Evolutionary conservation across 495 filamentous ascomycete genomes (phyloP), one percentile per base, ranked within the genome.

Genomic region (Penicillium silybi): DNA sequence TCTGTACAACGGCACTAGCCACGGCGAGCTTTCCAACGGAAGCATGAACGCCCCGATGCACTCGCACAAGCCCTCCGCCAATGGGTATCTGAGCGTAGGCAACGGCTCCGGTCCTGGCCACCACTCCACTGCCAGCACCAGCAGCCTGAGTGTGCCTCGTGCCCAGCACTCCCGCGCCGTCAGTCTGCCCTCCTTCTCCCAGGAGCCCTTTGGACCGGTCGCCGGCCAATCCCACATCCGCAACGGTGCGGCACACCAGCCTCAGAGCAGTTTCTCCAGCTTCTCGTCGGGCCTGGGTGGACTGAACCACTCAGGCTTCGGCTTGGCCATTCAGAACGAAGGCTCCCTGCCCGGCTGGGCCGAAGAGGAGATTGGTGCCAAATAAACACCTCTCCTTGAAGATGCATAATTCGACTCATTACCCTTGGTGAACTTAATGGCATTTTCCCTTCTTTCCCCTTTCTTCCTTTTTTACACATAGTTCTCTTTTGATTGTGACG

Each of bases 121-220:
- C 54, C 72, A 77, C 37, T 52, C 71, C 26, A 84, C 91, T 4
- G 87, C 89, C 19, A 90, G 90, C 18, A 80, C 80, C 29, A 85
- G 81, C 61, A 73, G 61, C 49, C 63, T 81, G 46, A 81, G 74
- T 52, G 74, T 74, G 17, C 76, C 74, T 26, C 84, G 88, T 34
- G 81, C 80, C 23, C 86, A 88, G 57, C 90, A 96, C 69, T 86
- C 83, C 59, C 86, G 90, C 26, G 88, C 90, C 37, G 88, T 93
- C 48, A 92, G 88, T 62, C 71, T 96, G 54, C 90, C 90, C 1
- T 89, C 80, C 5, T 85, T 85, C 63, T 80, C 81, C 0, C 83
- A 84, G 61, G 82, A 83, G 39, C 73, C 75, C 18, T 78, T 83
- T 46, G 74, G 75, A 3, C 77, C 78, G 25, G 65, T 67, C 35